Conservation (phyloP, 1,284 basidiomycete genomes). For the Puccinia triticina region DNA sequence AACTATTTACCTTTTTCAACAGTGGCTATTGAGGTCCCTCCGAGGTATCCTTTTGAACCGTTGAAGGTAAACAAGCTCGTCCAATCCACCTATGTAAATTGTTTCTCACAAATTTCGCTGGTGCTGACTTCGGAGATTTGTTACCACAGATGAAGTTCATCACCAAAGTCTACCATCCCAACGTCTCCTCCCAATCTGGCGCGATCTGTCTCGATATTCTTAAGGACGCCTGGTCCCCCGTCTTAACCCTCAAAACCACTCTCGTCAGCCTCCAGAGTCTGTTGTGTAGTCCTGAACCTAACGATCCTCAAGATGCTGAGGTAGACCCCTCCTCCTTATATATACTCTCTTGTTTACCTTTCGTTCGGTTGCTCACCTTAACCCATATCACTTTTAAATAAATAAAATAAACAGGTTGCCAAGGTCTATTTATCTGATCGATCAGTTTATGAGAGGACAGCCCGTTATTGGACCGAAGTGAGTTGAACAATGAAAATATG, state of each 20-base stretch:
- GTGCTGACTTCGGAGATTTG: slow-evolving; percentile 29
- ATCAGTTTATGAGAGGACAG: slow-evolving; percentile 85
- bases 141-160: slow-evolving; percentile 61
- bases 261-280: slow-evolving; percentile 93
- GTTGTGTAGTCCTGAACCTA: slow-evolving; percentile 93
- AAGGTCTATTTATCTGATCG: slow-evolving; percentile 92
- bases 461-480: slow-evolving; percentile 79
- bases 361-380: background rate
- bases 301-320: slow-evolving; percentile 97
- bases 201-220: slow-evolving; percentile 85
- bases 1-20: too few species aligned
- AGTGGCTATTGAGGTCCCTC: slow-evolving; percentile 53
- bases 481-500: slow-evolving; percentile 8
- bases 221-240: slow-evolving; percentile 82
- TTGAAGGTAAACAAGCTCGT: slow-evolving; percentile 85
- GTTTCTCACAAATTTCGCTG: too few species aligned
- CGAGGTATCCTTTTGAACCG: slow-evolving; percentile 77
- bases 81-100: too few species aligned
- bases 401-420: slow-evolving; percentile 67
- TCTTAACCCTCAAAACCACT: slow-evolving; percentile 85
- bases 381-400: background rate
- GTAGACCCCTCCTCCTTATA: slow-evolving; percentile 55
- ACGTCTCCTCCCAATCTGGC: slow-evolving; percentile 89
- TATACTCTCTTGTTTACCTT: background rate
- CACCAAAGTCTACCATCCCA: slow-evolving; percentile 87